These are phyloP conservation scores for Gynostemma pentaphyllum DNA, from an alignment of 306 rosid genomes.

Conservation along the genomic window DNA sequence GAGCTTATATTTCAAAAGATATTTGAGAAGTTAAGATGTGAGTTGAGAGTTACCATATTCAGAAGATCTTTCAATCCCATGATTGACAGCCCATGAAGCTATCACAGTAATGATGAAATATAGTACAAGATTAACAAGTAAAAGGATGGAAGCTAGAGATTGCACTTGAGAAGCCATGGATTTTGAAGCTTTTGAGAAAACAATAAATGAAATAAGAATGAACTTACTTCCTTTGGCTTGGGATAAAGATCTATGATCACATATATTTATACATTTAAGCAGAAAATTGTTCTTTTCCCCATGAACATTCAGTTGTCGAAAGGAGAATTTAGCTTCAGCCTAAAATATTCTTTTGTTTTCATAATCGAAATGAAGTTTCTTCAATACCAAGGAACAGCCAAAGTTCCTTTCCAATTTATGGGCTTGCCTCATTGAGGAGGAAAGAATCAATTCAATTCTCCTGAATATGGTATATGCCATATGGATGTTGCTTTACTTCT, in stretches of 20 bases:
- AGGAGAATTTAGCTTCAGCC: background rate
- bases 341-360: background rate
- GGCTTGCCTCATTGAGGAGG: conserved; percentile 26
- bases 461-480: no score
- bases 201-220: background rate
- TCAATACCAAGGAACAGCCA: conserved; percentile 35
- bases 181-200: conserved; percentile 13
- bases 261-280: conserved; percentile 6
- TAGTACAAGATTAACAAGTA: conserved; percentile 45
- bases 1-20: no score
- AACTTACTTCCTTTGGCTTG: background rate
- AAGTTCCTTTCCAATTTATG: conserved; percentile 40
- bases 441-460: conserved; percentile 30
- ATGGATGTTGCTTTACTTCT: no score
- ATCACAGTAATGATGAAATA: conserved; percentile 51
- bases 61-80: conserved; percentile 52
- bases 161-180: conserved; percentile 53
- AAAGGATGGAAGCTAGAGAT: conserved; percentile 48
- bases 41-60: conserved; percentile 44
- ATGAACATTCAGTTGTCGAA: background rate
- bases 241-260: background rate
- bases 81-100: conserved; percentile 81
- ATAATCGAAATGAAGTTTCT: conserved; percentile 14
- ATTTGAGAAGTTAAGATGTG: background rate
- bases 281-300: conserved; percentile 11